Base-by-base conservation (phyloP, 2,329 filamentous ascomycete species). In the Botrytis aclada region DNA sequence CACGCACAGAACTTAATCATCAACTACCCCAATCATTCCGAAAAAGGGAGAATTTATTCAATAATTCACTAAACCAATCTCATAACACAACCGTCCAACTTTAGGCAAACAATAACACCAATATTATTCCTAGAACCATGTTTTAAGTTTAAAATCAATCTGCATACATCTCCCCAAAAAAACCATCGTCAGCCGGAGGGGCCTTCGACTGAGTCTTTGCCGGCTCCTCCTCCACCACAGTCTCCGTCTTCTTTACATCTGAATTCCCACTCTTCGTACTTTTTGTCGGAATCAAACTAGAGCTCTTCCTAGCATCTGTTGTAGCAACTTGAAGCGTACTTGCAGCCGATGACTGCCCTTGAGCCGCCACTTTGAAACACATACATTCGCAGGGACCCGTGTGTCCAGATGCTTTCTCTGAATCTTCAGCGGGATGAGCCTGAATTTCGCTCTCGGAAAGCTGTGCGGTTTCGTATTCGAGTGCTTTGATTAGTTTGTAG, bases 401-500 rank as follows among this genome's bases (percentile, higher is more conserved):
- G 16, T 72, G 70, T n/a, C 70, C 70, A 14, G 65, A 16, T 32
- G 47, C 65, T 45, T 72, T 72, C 51, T 72, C 70, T 1, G 70
- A 58, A 37, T 72, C 71, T 8, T 43, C 71, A 9, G 37, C 25
- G 6, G 51, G 25, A 6, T 62, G 41, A 20, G 71, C 43, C 12
- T 60, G 41, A 7, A 69, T 20, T 32, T 69, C 65, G 5, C 37
- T 25, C 8, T 69, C 64, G 47, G 63, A 69, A 8, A 72, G 71
- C 12, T 72, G 64, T n/a, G 71, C 71, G 7, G 82, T 85, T 76
- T 85, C 81, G 78, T 88, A 89, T 71, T 88, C 83, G 45, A 88
- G 81, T 43, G 81, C 78, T 78, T 87, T 87, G 71, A 89, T 81
- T 4, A 86, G 75, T 73, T 83, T 83, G 80, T 88, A 89, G 32